A percentile compares a stretch with the other conserved stretches of the same genome.
Evolutionary conservation across 2,329 filamentous ascomycete species (phyloP).

Genomic region (Epichloe sibirici): DNA sequence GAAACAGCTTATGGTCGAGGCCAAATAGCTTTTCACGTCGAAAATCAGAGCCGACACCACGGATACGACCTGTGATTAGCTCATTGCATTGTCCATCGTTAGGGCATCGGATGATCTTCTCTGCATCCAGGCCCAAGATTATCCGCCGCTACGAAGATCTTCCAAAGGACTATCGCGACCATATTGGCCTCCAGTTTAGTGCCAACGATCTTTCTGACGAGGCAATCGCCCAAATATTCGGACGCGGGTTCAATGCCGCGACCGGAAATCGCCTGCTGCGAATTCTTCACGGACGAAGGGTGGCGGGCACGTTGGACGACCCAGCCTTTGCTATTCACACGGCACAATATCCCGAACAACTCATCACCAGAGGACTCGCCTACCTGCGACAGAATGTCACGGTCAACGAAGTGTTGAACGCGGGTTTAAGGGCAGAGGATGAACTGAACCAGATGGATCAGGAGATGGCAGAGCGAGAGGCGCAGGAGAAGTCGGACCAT

Average conservation of each 20-base stretch:
- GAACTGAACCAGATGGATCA: constrained; percentile 43
- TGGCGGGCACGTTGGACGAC: constrained; percentile 52
- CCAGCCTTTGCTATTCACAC: constrained; percentile 39
- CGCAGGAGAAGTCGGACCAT: constrained; percentile 11
- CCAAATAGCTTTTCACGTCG: not conserved
- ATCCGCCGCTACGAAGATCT: constrained; percentile 45
- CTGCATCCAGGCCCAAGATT: constrained; percentile 19
- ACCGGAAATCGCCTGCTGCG: constrained; percentile 41
- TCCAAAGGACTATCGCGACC: constrained; percentile 44
- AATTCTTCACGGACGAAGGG: constrained; percentile 49
- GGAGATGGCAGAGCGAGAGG: constrained; percentile 15
- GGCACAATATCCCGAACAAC: constrained; percentile 25
- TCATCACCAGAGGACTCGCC: constrained; percentile 34
- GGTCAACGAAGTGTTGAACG: constrained; percentile 49
- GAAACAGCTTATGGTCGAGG: not conserved
- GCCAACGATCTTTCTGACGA: constrained; percentile 33
- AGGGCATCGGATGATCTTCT: constrained; percentile 22
- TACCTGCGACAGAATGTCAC: constrained; percentile 43
- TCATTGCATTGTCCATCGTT: constrained; percentile 4
- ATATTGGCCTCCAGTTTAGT: constrained; percentile 40
- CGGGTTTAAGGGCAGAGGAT: constrained; percentile 49
- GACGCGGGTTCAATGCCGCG: constrained; percentile 28
- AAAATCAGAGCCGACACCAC: constrained; percentile 1
- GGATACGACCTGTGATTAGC: not conserved
- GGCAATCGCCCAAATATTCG: constrained; percentile 39